phyloP scores from a whole-genome alignment of 352 stramenopile species.

The Phytopythium boreale region DNA sequence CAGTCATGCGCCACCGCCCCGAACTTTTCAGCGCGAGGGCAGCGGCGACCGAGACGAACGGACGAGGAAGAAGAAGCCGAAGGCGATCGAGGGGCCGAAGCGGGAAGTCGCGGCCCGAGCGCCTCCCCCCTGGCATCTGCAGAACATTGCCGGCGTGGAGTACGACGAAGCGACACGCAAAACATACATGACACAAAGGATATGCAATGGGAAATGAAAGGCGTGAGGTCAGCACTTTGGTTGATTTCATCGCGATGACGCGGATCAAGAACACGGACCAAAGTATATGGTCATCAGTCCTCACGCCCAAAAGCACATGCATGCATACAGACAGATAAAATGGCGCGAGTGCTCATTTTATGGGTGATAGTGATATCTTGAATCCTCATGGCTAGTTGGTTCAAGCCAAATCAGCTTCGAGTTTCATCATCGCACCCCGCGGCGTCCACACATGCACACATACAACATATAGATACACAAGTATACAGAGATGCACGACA shows the following conservation, averaged over 20 bases:
- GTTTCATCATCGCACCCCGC: slow-evolving; percentile 83
- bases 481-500: slow-evolving; percentile 19
- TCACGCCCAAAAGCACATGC: slow-evolving; percentile 23
- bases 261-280: slow-evolving; percentile 91
- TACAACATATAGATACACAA: slow-evolving; percentile 15
- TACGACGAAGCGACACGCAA: slow-evolving; percentile 68
- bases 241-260: slow-evolving; percentile 89
- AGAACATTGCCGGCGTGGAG: slow-evolving; percentile 89
- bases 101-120: slow-evolving; percentile 16
- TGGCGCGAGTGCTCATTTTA: slow-evolving; percentile 84
- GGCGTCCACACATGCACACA: slow-evolving; percentile 9
- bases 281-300: slow-evolving; percentile 88
- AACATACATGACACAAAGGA: slow-evolving; percentile 16
- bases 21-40: slow-evolving; percentile 85
- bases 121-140: slow-evolving; percentile 19
- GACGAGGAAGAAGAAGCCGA: neutral
- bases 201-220: slow-evolving; percentile 9
- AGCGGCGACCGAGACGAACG: neutral
- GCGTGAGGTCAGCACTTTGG: slow-evolving; percentile 83
- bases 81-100: slow-evolving; percentile 9
- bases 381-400: slow-evolving; percentile 91
- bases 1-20: slow-evolving; percentile 9
- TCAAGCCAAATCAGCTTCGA: slow-evolving; percentile 80
- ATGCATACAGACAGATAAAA: slow-evolving; percentile 13
- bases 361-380: slow-evolving; percentile 92